Base-by-base conservation (phyloP, 176 grass and related monocot species). In the Oryza officinalis region DNA sequence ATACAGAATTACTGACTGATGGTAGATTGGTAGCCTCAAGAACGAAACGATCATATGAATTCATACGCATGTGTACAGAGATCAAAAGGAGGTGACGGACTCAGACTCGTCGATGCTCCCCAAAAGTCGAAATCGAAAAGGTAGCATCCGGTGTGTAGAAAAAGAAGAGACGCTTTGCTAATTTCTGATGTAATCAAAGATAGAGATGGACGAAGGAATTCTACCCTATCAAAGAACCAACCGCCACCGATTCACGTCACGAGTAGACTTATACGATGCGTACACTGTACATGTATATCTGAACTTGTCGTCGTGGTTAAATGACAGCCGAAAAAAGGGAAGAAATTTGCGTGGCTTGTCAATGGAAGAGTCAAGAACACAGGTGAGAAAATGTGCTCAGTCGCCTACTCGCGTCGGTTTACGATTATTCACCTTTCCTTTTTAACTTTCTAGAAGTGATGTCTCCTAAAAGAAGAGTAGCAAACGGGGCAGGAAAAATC, bases 391-490 rank as follows among this genome's bases (percentile, higher is more conserved):
- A 5, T 2, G 64, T 38, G 44, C 59, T 7, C 25, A 27, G 70
- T 38, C 61, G 63, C 49, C 41, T 69, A 52, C 28, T 50, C 61
- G 47, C 45, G 75, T 17, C 26, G 11, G 68, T 69, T 79, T 83
- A 68, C 33, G 67, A 82, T 32, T 65, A 59, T 27, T 74, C 8
- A 47, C 27, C 40, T 0, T n/a, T 26, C 1, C 46, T 37, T 49
- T 26, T 26, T 26, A 6, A 32, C n/a, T 65, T 83, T 83, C 27
- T 35, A 25, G 25, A 26, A 72, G 32, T 89, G 20, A 11, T n/a
- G 88, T 81, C 65, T 59, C 82, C 79, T 33, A 57, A 72, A 67
- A 78, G 73, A 67, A 78, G 74, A 41, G 88, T 82, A 49, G 27
- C 35, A 78, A 78, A 80, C 49, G 72, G 31, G 15, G 14, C 12